Conservation (phyloP, 495 filamentous ascomycete species). For the Polyplosphaeria fusca region DNA sequence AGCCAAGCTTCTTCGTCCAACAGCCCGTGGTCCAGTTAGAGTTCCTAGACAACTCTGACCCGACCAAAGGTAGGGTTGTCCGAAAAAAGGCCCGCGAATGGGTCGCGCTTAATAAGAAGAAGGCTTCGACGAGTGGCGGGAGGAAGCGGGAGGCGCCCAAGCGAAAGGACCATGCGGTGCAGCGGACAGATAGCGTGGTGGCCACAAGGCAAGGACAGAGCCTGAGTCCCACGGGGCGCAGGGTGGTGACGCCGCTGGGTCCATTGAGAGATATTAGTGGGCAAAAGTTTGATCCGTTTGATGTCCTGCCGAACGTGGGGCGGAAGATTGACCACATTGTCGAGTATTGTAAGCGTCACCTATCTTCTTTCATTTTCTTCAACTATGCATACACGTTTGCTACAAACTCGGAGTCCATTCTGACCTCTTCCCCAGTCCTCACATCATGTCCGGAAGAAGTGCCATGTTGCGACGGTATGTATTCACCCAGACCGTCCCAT, state of each 20-base stretch:
- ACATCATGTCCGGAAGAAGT: not conserved
- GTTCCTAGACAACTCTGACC: not conserved
- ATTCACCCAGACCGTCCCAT: not conserved
- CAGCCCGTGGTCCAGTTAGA: not conserved
- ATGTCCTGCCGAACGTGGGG: not conserved
- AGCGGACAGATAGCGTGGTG: too few species aligned
- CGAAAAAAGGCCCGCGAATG: slow-evolving; percentile 4
- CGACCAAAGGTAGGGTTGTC: not conserved
- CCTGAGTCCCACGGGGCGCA: too few species aligned
- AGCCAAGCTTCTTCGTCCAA: not conserved
- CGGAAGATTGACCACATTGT: not conserved
- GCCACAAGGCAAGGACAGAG: too few species aligned
- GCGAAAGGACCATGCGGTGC: too few species aligned
- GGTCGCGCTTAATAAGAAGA: not conserved
- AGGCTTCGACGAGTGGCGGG: not conserved
- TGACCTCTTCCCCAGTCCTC: not conserved
- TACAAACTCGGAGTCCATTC: not conserved
- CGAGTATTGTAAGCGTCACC: slow-evolving; percentile 3
- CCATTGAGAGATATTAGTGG: not conserved
- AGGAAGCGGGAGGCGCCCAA: not conserved
- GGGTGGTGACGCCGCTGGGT: slow-evolving; percentile 1
- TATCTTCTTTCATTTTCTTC: too few species aligned
- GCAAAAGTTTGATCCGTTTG: not conserved
- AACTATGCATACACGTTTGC: too few species aligned
- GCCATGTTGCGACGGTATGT: not conserved